These are phyloP conservation scores for Nakaseomyces glabratus DNA, from an alignment of 1,139 yeast genomes.

Conservation along the genomic window DNA sequence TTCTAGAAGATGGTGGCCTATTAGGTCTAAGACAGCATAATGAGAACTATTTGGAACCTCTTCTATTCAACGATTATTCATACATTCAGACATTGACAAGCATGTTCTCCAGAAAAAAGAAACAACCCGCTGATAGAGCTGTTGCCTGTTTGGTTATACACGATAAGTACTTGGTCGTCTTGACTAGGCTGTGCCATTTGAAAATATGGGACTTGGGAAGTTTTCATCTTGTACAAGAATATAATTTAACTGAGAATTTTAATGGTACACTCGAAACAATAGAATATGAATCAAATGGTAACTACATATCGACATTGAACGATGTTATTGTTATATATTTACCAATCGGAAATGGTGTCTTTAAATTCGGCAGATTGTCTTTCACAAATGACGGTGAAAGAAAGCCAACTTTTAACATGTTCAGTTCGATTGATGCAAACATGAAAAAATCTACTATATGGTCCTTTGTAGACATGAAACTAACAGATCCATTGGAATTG, in stretches of 20 bases:
- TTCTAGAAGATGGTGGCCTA: constrained; percentile 65
- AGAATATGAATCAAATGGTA: constrained; percentile 21
- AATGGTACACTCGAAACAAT: constrained; percentile 11
- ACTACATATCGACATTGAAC: constrained; percentile 18
- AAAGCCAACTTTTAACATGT: constrained; percentile 8
- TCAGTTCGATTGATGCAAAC: constrained; percentile 18
- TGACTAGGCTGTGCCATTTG: constrained; percentile 31
- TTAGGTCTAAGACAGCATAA: constrained; percentile 40
- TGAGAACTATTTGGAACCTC: constrained; percentile 40
- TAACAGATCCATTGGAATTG: constrained; percentile 25
- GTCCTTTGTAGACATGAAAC: constrained; percentile 36
- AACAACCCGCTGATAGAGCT: constrained; percentile 17
- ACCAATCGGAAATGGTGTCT: constrained; percentile 39
- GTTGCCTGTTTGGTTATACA: constrained; percentile 20
- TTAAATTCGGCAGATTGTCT: constrained; percentile 36
- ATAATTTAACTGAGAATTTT: constrained; percentile 28
- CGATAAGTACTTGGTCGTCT: constrained; percentile 20
- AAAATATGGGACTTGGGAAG: constrained; percentile 48
- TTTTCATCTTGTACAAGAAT: constrained; percentile 33
- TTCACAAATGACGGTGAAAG: constrained; percentile 21
- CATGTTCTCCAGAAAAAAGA: constrained; percentile 18
- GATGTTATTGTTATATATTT: constrained; percentile 30
- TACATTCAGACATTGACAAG: constrained; percentile 38
- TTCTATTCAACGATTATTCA: constrained; percentile 48
- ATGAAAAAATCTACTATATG: constrained; percentile 38